Evolutionary conservation across 2,329 filamentous ascomycete species (phyloP), one percentile per base, ranked within the genome.

Genomic region (Sphaceloma murrayae): DNA sequence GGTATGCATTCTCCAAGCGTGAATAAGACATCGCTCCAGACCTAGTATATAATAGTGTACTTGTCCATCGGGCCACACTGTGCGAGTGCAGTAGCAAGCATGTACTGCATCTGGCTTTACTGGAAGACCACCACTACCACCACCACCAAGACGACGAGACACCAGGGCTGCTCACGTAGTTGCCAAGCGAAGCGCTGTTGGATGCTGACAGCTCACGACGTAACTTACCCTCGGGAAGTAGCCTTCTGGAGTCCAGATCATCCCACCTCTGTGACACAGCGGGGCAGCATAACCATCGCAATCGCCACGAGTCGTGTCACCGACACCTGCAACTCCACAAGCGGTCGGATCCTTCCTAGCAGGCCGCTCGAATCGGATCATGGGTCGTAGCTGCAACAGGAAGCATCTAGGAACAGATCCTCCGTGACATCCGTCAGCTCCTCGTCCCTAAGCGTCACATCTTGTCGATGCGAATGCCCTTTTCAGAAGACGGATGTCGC

Each of bases 201-300:
- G 24, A 27, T n/a, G n/a, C n/a, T n/a, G n/a, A n/a, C n/a, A n/a
- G n/a, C n/a, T n/a, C n/a, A n/a, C n/a, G n/a, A n/a, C n/a, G n/a
- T n/a, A n/a, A n/a, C n/a, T n/a, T n/a, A 38, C 19, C 27, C 34
- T 38, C 34, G 34, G 34, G 27, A 19, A 22, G 34, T 24, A 19
- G 16, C 17, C 24, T 38, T 27, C 26, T 40, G 22, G 26, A 26
- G 36, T 40, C 36, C 36, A 40, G 36, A 40, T 40, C 36, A 22
- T 18, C 36, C 11, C 26, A 13, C 24, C 26, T 14, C 13, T 27
- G 21, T n/a, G n/a, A n/a, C n/a, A n/a, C 16, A 26, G 36, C 24
- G 24, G 36, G 36, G 36, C 36, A 40, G n/a, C 14, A 16, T 14
- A 17, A 39, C 21, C n/a, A 24, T 39, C 34, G 34, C 29, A 13